Base-by-base conservation (phyloP, 345 rosid genomes). In the Turnera subulata region DNA sequence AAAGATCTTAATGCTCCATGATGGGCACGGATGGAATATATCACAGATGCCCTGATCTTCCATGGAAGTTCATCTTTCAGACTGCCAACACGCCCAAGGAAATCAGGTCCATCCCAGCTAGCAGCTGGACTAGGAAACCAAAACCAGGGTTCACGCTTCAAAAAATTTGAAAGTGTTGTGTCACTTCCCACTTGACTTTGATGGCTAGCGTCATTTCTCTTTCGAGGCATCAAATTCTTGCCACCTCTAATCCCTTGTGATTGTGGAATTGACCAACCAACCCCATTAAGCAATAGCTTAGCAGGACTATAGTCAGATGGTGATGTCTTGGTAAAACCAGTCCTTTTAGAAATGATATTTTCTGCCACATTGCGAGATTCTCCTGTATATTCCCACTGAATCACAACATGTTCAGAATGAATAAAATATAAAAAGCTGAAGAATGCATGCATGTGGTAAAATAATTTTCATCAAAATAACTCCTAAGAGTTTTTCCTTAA, bases 101-200 rank as follows among this genome's bases (percentile, higher is more conserved):
- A 78, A 53, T 88, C 96, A 53, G 83, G 87, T 47, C 88, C 91
- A 73, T 88, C 94, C 97, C 91, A 91, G 73, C 79, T 69, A 62
- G 77, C 72, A 61, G 85, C 88, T 62, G 96, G 88, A 79, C 82
- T 85, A 57, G 96, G 96, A 78, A 84, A 85, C 96, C 96, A 91
- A 61, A 82, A 85, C 96, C 94, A 91, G 26, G 93, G 91, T 68
- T 91, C 96, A 58, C 46, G 74, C 29, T 59, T 80, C 64, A 76
- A 57, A 75, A 72, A 68, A 62, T 76, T 79, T 72, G 85, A 64
- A 22, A 65, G 69, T 47, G 67, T 66, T 66, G 69, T 67, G 35
- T 63, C 72, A 48, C 59, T 78, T 59, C 78, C 84, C 44, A 52
- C 61, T 11, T 50, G 64, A 60, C 52, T 70, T 22, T 66, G 74